Base-by-base conservation (phyloP, 306 rosid genomes). In the Hippophae tibetana region DNA sequence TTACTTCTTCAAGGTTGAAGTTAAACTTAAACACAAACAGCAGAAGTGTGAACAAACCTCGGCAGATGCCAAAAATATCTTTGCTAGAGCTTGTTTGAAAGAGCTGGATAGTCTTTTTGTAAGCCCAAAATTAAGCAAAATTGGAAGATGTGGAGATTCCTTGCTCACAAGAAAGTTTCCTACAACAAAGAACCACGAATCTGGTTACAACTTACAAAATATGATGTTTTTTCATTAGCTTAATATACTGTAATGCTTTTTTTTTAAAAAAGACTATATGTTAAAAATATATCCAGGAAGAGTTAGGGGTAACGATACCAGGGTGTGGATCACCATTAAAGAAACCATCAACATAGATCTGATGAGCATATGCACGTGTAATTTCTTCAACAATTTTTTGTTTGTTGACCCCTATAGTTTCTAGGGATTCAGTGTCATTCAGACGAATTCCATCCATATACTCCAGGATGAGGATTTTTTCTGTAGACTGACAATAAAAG, bases 301-400 rank as follows among this genome's bases (percentile, higher is more conserved):
- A 53, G 38, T 54, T 41, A 64, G 65, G 47, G 18, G 60, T 13
- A 52, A 68, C 44, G 62, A 44, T 80, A 88, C 99, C 99, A 11
- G 95, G 99, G 82, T 93, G 99, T 56, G 99, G 99, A 66, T 93
- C 99, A 69, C 99, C 97, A 43, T 93, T 93, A 67, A 93, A 93
- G 78, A 93, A 86, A 42, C 99, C 99, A 81, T 93, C 99, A 66
- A 88, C 67, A 71, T 86, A 93, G 72, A 93, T 93, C 81, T 93
- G 99, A 71, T 88, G 99, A 43, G 97, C 93, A 66, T 93, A 93
- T 56, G 99, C 99, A 42, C 99, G 87, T 64, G 99, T 88, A 60
- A 93, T 93, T 79, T 93, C 97, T 83, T 93, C 97, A 66, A 93
- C 81, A 66, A 86, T 61, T 63, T 76, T 84, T 74, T 88, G 94